Evolutionary conservation across 1,139 yeast species (phyloP), one percentile per base, ranked within the genome.

Genomic region (Saccharomyces hybrid): DNA sequence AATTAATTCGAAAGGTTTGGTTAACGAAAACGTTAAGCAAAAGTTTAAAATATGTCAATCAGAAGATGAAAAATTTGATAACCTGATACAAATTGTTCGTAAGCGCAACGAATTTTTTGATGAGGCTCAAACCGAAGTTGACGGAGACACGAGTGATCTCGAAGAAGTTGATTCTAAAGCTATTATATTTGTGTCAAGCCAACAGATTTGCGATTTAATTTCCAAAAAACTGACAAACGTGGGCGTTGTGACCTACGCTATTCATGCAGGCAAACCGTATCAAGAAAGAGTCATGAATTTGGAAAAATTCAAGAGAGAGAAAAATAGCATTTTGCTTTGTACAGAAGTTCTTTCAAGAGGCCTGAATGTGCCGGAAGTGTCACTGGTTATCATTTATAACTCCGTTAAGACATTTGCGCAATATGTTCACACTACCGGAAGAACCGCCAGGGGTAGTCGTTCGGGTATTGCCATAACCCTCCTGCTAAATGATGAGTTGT

Each of bases 281-380:
- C 73, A 79, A 49, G 98, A 93, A 66, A 76, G 99, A 53, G 87
- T 86, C 53, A 74, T 80, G 44, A 90, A 95, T 1, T 79, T 95
- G 46, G 76, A 78, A 26, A 88, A 83, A 53, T 91, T 91, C 68
- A 84, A 87, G 51, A 73, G 70, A 1, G 86, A 90, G 71, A 84
- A 49, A 34, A 65, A 63, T 52, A 61, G 71, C 52, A 79, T 89
- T 5, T 72, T 93, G 53, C 80, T 91, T 27, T 96, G 98, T 5
- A 95, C 99, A 0, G 93, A 96, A 0, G 86, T 93, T 25, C 91
- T 97, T 2, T 96, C 99, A 0, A 76, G 99, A 59, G 99, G 99
- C 0, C 73, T 93, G 32, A 98, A 93, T 71, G 96, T 95, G 11
- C 86, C 88, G 55, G 86, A 85, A 31, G 77, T 93, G 38, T 83